Percentiles rank a stretch among this genome's conserved stretches.
Evolutionary conservation across 768 basidiomycete species (phyloP).

Genomic region (Lentinula aciculospora): DNA sequence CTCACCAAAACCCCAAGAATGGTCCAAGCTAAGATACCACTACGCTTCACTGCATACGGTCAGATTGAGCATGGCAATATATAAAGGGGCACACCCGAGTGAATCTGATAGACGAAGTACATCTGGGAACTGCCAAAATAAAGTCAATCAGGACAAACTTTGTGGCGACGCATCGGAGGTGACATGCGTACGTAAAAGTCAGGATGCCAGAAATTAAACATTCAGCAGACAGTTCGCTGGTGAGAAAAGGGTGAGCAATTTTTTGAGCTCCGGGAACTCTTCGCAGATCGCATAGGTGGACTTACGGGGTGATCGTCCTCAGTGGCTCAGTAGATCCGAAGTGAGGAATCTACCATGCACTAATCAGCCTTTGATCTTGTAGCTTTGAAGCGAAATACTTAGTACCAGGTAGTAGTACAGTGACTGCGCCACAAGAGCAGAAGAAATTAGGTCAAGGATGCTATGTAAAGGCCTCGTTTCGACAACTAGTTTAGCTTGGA

Average conservation of each 20-base stretch:
- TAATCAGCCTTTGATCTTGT: not conserved
- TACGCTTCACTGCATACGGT: slow-evolving; percentile 18
- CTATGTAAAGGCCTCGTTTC: slow-evolving; percentile 5
- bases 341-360: slow-evolving; percentile 29
- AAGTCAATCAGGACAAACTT: not conserved
- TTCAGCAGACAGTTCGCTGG: slow-evolving; percentile 34
- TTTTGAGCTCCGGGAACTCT: not conserved
- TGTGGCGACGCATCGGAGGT: not conserved
- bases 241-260: not conserved
- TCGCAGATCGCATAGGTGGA: not conserved
- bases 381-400: not conserved
- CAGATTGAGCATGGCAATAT: not conserved
- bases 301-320: slow-evolving; percentile 32
- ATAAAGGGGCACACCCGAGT: slow-evolving; percentile 21
- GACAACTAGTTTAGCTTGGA: not conserved
- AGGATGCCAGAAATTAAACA: slow-evolving; percentile 37
- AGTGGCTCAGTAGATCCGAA: slow-evolving; percentile 35
- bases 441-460: slow-evolving; percentile 31
- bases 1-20: not conserved
- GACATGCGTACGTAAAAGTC: slow-evolving; percentile 30
- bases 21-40: slow-evolving; percentile 8
- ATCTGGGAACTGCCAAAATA: slow-evolving; percentile 33
- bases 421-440: slow-evolving; percentile 34
- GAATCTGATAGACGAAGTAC: slow-evolving; percentile 37
- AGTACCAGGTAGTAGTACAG: slow-evolving; percentile 39